These are phyloP conservation scores for Diphasiastrum complanatum DNA, from an alignment of 83 land plant genomes.

Conservation along the genomic window DNA sequence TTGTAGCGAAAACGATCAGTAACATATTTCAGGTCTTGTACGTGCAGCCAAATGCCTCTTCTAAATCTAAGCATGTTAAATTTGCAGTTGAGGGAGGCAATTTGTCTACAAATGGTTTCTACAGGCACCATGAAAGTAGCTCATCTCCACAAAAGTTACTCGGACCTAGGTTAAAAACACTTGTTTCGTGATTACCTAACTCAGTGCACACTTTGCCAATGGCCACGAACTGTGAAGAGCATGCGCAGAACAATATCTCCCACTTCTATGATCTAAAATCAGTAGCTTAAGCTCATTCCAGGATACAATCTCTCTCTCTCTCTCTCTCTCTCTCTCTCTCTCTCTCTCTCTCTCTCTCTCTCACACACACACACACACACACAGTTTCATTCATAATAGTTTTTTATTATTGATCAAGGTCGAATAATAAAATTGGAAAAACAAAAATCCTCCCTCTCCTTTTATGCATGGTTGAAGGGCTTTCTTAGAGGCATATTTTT, in stretches of 20 bases:
- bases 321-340: no score
- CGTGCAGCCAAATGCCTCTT: conserved; percentile 10
- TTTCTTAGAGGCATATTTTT: no score
- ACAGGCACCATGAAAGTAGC: conserved; percentile 10
- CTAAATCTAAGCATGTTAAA: conserved; percentile 3
- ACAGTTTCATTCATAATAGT: no score
- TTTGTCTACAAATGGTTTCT: neutral
- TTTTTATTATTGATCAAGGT: no score
- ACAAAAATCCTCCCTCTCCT: no score
- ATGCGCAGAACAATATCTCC: conserved; percentile 8
- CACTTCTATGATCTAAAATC: neutral
- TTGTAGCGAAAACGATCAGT: conserved; percentile 6
- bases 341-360: no score
- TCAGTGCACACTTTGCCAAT: conserved; percentile 6
- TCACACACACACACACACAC: no score
- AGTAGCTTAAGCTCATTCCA: no score
- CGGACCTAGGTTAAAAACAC: neutral
- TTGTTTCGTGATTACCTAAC: neutral
- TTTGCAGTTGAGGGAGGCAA: conserved; percentile 12
- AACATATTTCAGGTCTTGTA: conserved; percentile 5
- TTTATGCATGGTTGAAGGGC: no score
- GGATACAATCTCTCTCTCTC: no score
- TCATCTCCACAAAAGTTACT: conserved; percentile 15
- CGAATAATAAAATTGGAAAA: no score
- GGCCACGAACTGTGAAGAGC: conserved; percentile 8